Base-by-base conservation (phyloP, 2,329 filamentous ascomycete genomes). In the Albifimbria verrucaria region DNA sequence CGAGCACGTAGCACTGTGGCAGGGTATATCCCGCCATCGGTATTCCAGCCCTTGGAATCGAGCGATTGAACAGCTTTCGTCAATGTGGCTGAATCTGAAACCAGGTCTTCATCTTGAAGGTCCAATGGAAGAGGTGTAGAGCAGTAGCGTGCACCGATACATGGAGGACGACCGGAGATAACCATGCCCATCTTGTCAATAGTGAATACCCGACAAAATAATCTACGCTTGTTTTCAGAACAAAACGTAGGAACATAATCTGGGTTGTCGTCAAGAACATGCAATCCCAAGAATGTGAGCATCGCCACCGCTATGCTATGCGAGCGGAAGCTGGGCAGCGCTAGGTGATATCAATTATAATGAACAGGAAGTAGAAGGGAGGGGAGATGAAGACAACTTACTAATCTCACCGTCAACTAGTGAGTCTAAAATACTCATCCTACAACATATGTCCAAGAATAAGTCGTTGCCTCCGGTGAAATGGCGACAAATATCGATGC, bases 101-200 rank as follows among this genome's bases (percentile, higher is more conserved):
- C 65, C 0, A 80, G 65, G 15, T 78, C 71, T 1, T 74, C 65
- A 44, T 84, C 80, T 4, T 66, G 70, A 0, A 86, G 61, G 57
- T 85, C 83, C 0, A 85, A 66, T 0, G 82, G 81, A 2, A 77
- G 61, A 17, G 81, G 78, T 2, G 81, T 74, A 7, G 74, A 74
- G 46, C 75, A 79, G 59, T 83, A 85, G 2, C 79, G 74, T 25
- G 79, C 73, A 11, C 74, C 73, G 5, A 83, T 62, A 2, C 77
- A 63, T 0, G 82, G 82, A 1, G 82, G 83, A 1, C 81, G 68
- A 0, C 82, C 82, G 1, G 76, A 75, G 45, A 83, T 82, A 0
- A 77, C 72, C 0, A 78, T 74, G 1, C 71, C 66, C 9, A 73
- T 73, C 43, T 83, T 82, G 59, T 85, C 81, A 9, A 74, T 59